Evolutionary conservation across 176 grass and related monocot genomes (phyloP), one percentile per base, ranked within the genome.

Genomic region (Carex parvula): DNA sequence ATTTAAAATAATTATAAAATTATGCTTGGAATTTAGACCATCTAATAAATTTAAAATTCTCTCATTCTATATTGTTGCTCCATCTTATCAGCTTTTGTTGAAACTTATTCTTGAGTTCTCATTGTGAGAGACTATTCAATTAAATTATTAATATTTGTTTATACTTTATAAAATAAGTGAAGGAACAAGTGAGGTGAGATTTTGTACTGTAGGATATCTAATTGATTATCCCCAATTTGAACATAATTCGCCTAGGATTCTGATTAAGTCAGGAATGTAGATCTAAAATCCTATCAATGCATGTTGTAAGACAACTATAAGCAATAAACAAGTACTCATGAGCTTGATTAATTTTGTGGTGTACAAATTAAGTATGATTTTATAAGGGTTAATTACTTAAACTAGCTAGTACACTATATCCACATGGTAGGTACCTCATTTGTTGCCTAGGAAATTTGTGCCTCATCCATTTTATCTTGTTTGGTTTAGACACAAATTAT

Each of bases 191-290:
- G 39, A 72, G n/a, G 7, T 1, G 3, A 21, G 41, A 50, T 52
- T 5, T 73, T 20, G 10, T n/a, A 52, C 42, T 22, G 70, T 73
- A 50, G n/a, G 9, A 26, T 41, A 52, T 50, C 42, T 10, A 24
- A 52, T 72, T 72, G 69, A 73, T 50, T 72, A 73, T 50, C 11
- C 0, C 1, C 65, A 69, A 54, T 54, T 53, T 15, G 48, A 17
- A 76, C 12, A 21, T 64, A 33, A 35, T 17, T 76, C 22, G 71
- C 46, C 48, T 76, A 13, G 71, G 71, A 76, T 76, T 50, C 71
- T 12, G 24, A 53, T 50, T 21, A 52, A 75, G 46, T 53, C 18
- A 26, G 70, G 44, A 75, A 53, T 53, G 21, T 76, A 54, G 46
- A 76, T 76, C 46, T 54, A 76, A 26, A 26, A 54, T 53, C 12